Base-by-base conservation (phyloP, 176 grass and related monocot species). In the Saccharum officinarum region DNA sequence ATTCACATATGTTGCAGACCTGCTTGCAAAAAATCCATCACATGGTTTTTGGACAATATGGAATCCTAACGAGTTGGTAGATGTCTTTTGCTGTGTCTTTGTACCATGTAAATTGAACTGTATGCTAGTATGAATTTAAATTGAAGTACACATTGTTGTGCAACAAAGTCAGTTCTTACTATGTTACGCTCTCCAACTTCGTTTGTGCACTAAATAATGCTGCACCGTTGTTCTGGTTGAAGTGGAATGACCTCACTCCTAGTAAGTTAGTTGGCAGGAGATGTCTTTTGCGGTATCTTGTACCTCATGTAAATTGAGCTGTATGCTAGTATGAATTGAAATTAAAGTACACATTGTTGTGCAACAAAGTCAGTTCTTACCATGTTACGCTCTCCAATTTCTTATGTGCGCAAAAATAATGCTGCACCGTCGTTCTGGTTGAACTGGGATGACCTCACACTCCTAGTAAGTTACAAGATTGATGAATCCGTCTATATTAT, bases 291-390 rank as follows among this genome's bases (percentile, higher is more conserved):
- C 28, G 5, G 7, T 33, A 40, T 13, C n/a, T 85, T 47, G 31
- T 14, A n/a, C 18, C 37, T 80, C 25, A 3, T 87, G 71, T 61
- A 78, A 57, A 68, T 80, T 59, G 28, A 80, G 28, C 26, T 14
- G 0, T 86, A 71, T 54, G 52, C 41, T 69, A 30, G 4, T 39
- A 65, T 34, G 22, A 64, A 82, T 13, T 54, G 0, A 50, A 11
- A 79, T 26, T 77, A 72, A n/a, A 79, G 33, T 65, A 54, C 25
- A 81, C 65, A 30, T 86, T n/a, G 10, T 42, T 69, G 22, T 83
- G 79, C 57, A 44, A 59, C 37, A 71, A 46, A 31, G 71, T 26
- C 59, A 25, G 13, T 44, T 37, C 25, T 57, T 54, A 52, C 12
- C 63, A 3, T 25, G 13, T 20, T 30, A 18, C 41, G 38, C 30